Conservation (phyloP, 228 moss, liverwort and hornwort genomes). For the Sphagnum magellanicum region DNA sequence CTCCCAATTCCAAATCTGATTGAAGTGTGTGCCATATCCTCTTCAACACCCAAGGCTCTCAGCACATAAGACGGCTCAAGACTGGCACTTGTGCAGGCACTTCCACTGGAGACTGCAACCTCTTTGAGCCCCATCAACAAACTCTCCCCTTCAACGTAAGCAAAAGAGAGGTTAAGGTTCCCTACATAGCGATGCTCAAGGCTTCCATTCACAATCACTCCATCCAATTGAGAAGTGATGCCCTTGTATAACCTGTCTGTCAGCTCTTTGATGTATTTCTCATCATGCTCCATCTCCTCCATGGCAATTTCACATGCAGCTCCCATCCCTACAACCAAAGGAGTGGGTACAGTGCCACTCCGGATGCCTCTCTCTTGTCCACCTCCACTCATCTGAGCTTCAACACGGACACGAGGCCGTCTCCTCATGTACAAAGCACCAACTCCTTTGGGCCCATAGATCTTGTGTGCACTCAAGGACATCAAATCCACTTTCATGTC, state of each 20-base stretch:
- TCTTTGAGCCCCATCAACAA: slow-evolving; percentile 96
- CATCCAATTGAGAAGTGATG: slow-evolving; percentile 63
- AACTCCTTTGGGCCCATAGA: slow-evolving; percentile 88
- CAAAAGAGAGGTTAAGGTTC: slow-evolving; percentile 82
- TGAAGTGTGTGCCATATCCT: slow-evolving; percentile 98
- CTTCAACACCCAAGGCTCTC: slow-evolving; percentile 91
- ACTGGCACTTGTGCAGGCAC: slow-evolving; percentile 96
- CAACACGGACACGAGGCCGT: slow-evolving; percentile 85
- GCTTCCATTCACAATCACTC: slow-evolving; percentile 81
- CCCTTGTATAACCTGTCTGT: slow-evolving; percentile 53
- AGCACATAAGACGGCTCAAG: slow-evolving; percentile 95
- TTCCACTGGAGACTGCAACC: slow-evolving; percentile 96
- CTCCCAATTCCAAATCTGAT: slow-evolving; percentile 95
- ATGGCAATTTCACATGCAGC: slow-evolving; percentile 80
- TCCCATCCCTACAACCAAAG: slow-evolving; percentile 82
- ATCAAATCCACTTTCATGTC: slow-evolving; percentile 93
- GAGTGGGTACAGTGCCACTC: slow-evolving; percentile 82
- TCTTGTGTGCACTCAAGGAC: slow-evolving; percentile 91
- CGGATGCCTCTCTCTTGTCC: slow-evolving; percentile 94
- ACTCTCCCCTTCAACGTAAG: slow-evolving; percentile 94
- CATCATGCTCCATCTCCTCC: slow-evolving; percentile 77
- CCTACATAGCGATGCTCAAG: slow-evolving; percentile 79
- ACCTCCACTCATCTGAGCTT: slow-evolving; percentile 95
- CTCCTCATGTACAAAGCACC: slow-evolving; percentile 85
- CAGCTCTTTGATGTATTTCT: slow-evolving; percentile 49